Percentiles rank a stretch among this genome's conserved stretches.
phyloP scores from a whole-genome alignment of 306 rosid species.

The Acacia melanoxylon region DNA sequence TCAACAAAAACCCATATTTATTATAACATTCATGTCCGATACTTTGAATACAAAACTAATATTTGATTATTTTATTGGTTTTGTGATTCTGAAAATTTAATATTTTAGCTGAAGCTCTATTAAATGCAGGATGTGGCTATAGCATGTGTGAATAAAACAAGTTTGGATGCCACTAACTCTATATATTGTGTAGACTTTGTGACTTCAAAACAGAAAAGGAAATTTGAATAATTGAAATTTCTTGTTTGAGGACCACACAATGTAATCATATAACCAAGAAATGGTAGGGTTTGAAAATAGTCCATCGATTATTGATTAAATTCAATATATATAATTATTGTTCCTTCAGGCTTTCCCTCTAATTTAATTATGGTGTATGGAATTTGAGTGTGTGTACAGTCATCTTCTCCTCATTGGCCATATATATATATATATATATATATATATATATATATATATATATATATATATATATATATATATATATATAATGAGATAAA shows the following conservation, averaged over 20 bases:
- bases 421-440: no score
- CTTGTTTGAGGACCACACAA: slow-evolving; percentile 44
- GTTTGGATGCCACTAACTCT: slow-evolving; percentile 6
- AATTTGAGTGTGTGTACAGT: slow-evolving; percentile 15
- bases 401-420: slow-evolving; percentile 15
- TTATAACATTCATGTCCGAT: neutral
- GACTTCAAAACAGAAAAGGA: slow-evolving; percentile 36
- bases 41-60: neutral
- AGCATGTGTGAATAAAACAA: slow-evolving; percentile 11
- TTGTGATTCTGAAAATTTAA: slow-evolving; percentile 1
- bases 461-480: no score
- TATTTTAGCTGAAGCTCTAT: neutral
- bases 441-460: no score
- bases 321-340: slow-evolving; percentile 26
- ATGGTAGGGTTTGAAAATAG: slow-evolving; percentile 31
- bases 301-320: neutral
- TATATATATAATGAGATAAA: no score
- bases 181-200: slow-evolving; percentile 9
- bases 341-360: slow-evolving; percentile 1
- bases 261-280: slow-evolving; percentile 20
- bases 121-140: slow-evolving; percentile 32
- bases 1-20: neutral
- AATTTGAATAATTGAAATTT: slow-evolving; percentile 30
- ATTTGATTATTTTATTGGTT: neutral
- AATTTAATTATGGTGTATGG: slow-evolving; percentile 27